phyloP scores from a whole-genome alignment of 2,329 filamentous ascomycete genomes.

The Fusarium continuum region DNA sequence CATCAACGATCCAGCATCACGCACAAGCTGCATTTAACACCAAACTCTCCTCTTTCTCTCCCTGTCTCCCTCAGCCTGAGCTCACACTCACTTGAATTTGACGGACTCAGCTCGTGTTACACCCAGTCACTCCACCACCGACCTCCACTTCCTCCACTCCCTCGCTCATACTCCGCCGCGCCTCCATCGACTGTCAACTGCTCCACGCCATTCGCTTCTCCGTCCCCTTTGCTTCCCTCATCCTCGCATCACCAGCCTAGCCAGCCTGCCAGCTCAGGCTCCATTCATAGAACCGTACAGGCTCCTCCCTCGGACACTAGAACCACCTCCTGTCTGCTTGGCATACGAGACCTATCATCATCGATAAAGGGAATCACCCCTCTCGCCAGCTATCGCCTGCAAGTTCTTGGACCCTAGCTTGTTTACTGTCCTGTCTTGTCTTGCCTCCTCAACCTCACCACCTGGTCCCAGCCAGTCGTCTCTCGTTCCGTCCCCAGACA shows the following conservation, averaged over 20 bases:
- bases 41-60: constrained; percentile 25
- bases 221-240: constrained; percentile 20
- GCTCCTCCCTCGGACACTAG: constrained; percentile 35
- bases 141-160: constrained; percentile 33
- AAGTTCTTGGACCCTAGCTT: constrained; percentile 28
- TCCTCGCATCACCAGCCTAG: constrained; percentile 29
- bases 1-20: constrained; percentile 11
- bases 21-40: constrained; percentile 28
- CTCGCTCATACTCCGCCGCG: constrained; percentile 17
- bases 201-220: constrained; percentile 24
- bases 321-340: constrained; percentile 36
- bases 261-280: no score
- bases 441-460: constrained; percentile 37
- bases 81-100: constrained; percentile 11
- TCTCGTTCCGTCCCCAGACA: constrained; percentile 28
- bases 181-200: constrained; percentile 28
- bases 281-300: constrained; percentile 12
- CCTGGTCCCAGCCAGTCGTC: constrained; percentile 38
- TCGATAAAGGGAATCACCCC: constrained; percentile 43
- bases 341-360: constrained; percentile 42
- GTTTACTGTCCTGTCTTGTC: constrained; percentile 32
- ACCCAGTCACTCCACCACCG: constrained; percentile 19
- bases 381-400: constrained; percentile 35
- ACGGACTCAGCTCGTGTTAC: constrained; percentile 38
- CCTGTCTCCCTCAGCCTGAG: not conserved